These are phyloP conservation scores for Geotrichum bryndzae DNA, from an alignment of 1,139 yeast species.

Conservation along the genomic window DNA sequence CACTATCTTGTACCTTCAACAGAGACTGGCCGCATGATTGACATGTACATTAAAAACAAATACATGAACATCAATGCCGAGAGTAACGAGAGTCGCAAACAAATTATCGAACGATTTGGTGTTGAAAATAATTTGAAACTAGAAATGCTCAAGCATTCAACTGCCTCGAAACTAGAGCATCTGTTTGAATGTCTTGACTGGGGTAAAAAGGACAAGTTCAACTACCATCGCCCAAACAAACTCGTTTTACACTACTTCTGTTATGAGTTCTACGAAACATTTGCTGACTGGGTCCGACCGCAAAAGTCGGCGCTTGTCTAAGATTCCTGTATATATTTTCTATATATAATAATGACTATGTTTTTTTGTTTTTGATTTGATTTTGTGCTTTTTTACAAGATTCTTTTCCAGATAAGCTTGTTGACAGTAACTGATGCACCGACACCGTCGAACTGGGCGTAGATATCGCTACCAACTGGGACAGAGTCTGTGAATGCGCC, in stretches of 20 bases:
- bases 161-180: neutral
- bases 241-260: neutral
- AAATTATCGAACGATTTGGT: neutral
- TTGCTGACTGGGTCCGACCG: neutral
- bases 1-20: neutral
- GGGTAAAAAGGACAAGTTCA: slow-evolving; percentile 7
- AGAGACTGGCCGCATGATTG: neutral
- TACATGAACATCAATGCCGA: neutral
- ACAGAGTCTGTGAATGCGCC: slow-evolving; percentile 17
- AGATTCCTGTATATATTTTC: neutral
- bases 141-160: neutral
- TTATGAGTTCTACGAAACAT: neutral
- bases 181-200: slow-evolving; percentile 13
- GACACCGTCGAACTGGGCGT: neutral
- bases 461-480: slow-evolving; percentile 10
- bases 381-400: neutral
- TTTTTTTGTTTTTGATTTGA: neutral
- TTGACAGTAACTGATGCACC: neutral
- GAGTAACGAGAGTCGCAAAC: neutral
- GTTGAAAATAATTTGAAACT: neutral
- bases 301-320: neutral
- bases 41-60: neutral
- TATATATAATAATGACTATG: neutral
- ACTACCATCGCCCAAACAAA: neutral
- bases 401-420: neutral